A percentile compares a stretch with the other conserved stretches of the same genome.
Conservation (phyloP, 768 basidiomycete genomes). For the Clitopilus hobsonii region DNA sequence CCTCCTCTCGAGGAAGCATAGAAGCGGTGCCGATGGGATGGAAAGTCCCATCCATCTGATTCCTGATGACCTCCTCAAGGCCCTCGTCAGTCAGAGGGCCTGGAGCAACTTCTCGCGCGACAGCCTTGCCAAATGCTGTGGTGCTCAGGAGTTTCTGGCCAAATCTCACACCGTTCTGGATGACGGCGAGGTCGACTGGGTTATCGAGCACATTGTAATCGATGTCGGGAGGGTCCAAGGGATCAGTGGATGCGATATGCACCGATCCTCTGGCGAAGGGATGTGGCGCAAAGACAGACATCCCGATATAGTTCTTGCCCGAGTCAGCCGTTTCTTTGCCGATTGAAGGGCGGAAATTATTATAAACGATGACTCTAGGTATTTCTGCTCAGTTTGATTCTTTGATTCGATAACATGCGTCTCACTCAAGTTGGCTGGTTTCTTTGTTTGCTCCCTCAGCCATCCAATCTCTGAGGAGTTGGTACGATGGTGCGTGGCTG, state of each 20-base stretch:
- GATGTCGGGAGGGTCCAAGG: slow-evolving; percentile 10
- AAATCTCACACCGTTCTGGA: slow-evolving; percentile 16
- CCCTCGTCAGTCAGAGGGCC: slow-evolving; percentile 18
- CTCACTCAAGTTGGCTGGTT: slow-evolving; percentile 2
- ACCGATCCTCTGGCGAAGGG: slow-evolving; percentile 37
- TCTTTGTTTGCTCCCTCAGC: not conserved
- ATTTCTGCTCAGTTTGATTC: not conserved
- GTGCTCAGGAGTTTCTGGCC: slow-evolving; percentile 8
- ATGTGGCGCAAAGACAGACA: slow-evolving; percentile 21
- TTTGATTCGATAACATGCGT: not conserved
- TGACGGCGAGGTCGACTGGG: slow-evolving; percentile 16
- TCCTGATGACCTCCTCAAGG: slow-evolving; percentile 7
- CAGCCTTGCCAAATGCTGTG: slow-evolving; percentile 1
- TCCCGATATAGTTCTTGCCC: slow-evolving; percentile 17
- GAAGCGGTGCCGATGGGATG: slow-evolving; percentile 22
- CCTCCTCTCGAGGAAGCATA: slow-evolving; percentile 26
- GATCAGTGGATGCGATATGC: slow-evolving; percentile 17
- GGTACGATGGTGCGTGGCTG: not conserved
- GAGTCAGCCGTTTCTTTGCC: slow-evolving; percentile 7
- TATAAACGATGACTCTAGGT: not conserved
- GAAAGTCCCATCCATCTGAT: slow-evolving; percentile 4
- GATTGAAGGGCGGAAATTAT: not conserved
- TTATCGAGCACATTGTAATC: slow-evolving; percentile 14
- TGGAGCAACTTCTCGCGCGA: slow-evolving; percentile 12
- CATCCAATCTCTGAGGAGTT: slow-evolving; percentile 1